These are phyloP conservation scores for Flaveria floridana DNA, from an alignment of 140 eudicot genomes.

Conservation along the genomic window DNA sequence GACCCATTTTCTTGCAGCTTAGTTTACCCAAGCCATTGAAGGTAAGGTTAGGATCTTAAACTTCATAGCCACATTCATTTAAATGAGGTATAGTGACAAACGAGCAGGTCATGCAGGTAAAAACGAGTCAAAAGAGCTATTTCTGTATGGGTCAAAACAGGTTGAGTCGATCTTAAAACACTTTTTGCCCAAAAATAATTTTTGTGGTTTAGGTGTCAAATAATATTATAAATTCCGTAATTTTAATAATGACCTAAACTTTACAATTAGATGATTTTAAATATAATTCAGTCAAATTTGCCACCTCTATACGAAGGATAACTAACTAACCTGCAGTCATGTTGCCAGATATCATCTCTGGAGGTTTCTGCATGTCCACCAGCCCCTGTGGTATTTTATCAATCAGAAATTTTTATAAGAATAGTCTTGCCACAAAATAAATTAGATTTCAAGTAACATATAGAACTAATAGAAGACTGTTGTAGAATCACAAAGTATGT, in stretches of 20 bases:
- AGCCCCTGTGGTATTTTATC: constrained; percentile 54
- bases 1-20: constrained; percentile 3
- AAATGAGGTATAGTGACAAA: not conserved
- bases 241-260: not conserved
- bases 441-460: not conserved
- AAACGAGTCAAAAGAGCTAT: not conserved
- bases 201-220: not conserved
- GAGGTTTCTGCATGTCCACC: constrained; percentile 83
- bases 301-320: not conserved
- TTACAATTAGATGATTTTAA: not conserved
- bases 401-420: not conserved
- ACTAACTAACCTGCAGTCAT: constrained; percentile 77
- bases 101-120: not conserved
- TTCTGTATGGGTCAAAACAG: not conserved
- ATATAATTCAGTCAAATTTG: not conserved
- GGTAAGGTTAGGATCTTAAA: constrained; percentile 9
- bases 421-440: constrained; percentile 4
- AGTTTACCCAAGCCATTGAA: not conserved
- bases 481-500: not conserved
- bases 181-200: not conserved
- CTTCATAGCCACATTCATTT: constrained; percentile 9
- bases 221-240: not conserved
- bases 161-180: not conserved
- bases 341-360: constrained; percentile 90
- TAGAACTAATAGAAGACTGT: not conserved